Base-by-base conservation (phyloP, 148 eudicot species). In the Dianthus caryophyllus region DNA sequence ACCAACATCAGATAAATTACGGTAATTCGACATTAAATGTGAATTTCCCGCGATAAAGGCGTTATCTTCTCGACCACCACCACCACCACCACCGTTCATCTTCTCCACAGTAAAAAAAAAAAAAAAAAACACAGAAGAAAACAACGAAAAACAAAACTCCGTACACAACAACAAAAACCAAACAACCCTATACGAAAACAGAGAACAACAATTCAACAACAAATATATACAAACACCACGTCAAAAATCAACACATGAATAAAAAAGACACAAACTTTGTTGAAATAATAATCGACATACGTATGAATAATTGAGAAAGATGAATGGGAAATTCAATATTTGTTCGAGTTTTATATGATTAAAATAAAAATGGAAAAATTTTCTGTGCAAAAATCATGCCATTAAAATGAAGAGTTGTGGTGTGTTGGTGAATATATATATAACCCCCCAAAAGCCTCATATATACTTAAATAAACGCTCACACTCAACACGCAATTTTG, bases 41-140 rank as follows among this genome's bases (percentile, higher is more conserved):
- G 83, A 66, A 27, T 44, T 71, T 60, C 76, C 83, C 65, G 48
- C 75, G 70, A 68, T 60, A 69, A 70, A 59, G 55, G 54, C 79
- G 31, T 69, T 75, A 17, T 60, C 13, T 65, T 78, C 81, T 71
- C 71, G 56, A 31, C 74, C 85, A 73, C 65, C 82, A 74, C 56
- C 73, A 65, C n/a, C n/a, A n/a, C n/a, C n/a, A n/a, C n/a, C n/a
- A n/a, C n/a, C n/a, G n/a, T 67, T 76, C 73, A 71, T 72, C 63
- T 56, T 76, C 70, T 59, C 76, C 11, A 52, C 65, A 54, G 56
- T 68, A 47, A 79, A 55, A 59, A 61, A n/a, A 33, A 21, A 66
- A 46, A 57, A 76, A 63, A 17, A 46, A n/a, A 43, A 38, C 43
- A 43, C 25, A 64, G 57, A 71, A 69, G 71, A 76, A n/a, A n/a